Percentiles rank a stretch among this genome's conserved stretches.
Conservation (phyloP, 2,329 filamentous ascomycete species). For the Clonostachys chloroleuca region DNA sequence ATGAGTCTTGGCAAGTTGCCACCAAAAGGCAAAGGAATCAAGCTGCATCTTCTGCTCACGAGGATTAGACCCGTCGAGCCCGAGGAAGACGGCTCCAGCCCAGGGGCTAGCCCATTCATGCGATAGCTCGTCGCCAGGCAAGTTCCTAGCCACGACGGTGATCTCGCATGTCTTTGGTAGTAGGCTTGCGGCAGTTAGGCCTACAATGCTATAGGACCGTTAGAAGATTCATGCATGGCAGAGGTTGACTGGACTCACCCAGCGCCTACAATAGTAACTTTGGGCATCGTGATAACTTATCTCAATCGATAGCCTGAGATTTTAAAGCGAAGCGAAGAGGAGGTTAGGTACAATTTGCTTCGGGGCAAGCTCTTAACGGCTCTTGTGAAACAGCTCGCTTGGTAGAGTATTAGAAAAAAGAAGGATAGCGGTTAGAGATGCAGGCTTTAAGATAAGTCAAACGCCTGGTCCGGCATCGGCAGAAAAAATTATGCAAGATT, state of each 20-base stretch:
- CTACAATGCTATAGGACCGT: conserved; percentile 15
- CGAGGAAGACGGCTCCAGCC: conserved; percentile 21
- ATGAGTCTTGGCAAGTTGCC: conserved; percentile 2
- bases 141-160: conserved; percentile 22
- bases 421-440: too few relatives aligned
- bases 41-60: conserved; percentile 16
- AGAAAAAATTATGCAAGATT: too few relatives aligned
- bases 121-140: conserved; percentile 17
- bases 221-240: neutral
- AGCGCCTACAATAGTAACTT: conserved; percentile 1
- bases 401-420: too few relatives aligned
- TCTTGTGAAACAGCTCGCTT: too few relatives aligned
- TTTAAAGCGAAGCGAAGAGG: neutral
- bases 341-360: too few relatives aligned
- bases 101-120: conserved; percentile 22
- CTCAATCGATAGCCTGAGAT: neutral
- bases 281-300: neutral
- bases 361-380: too few relatives aligned
- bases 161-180: conserved; percentile 16
- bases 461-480: too few relatives aligned
- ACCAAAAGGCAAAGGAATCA: conserved; percentile 6
- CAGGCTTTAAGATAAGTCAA: too few relatives aligned
- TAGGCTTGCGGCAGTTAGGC: conserved; percentile 17
- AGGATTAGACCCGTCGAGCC: conserved; percentile 5
- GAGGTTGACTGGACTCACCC: neutral